Evolutionary conservation across 768 basidiomycete genomes (phyloP).

Genomic region (Rhodotorula taiwanensis): DNA sequence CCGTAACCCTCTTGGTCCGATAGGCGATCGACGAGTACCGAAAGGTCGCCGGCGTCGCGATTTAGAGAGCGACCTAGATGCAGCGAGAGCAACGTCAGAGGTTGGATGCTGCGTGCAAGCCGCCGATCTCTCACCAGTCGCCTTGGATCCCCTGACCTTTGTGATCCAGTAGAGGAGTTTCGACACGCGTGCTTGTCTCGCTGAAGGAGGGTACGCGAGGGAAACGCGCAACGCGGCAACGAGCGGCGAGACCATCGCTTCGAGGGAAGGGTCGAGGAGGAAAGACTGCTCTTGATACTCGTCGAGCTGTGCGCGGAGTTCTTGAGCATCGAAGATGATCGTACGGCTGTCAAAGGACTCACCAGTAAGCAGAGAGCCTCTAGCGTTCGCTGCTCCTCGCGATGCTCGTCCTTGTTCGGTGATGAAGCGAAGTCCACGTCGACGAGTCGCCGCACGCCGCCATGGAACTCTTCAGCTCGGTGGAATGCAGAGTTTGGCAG

Average conservation of each 20-base stretch:
- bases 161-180: slow-evolving; percentile 68
- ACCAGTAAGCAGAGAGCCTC: slow-evolving; percentile 42
- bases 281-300: slow-evolving; percentile 90
- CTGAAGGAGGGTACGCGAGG: slow-evolving; percentile 44
- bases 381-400: background rate
- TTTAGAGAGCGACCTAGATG: too few relatives aligned
- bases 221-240: slow-evolving; percentile 59
- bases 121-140: slow-evolving; percentile 77
- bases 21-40: background rate
- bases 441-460: too few relatives aligned
- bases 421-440: too few relatives aligned
- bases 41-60: slow-evolving; percentile 32
- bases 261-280: slow-evolving; percentile 81
- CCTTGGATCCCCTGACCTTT: slow-evolving; percentile 85
- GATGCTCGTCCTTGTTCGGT: too few relatives aligned
- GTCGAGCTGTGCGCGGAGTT: slow-evolving; percentile 54
- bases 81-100: background rate
- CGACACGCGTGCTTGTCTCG: slow-evolving; percentile 50
- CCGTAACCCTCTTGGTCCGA: slow-evolving; percentile 43
- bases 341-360: slow-evolving; percentile 4
- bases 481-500: too few relatives aligned
- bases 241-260: slow-evolving; percentile 67
- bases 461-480: too few relatives aligned
- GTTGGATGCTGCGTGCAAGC: background rate
- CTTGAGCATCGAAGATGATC: background rate